Conservation (phyloP, 345 rosid species). For the Erysimum cheiranthoides region DNA sequence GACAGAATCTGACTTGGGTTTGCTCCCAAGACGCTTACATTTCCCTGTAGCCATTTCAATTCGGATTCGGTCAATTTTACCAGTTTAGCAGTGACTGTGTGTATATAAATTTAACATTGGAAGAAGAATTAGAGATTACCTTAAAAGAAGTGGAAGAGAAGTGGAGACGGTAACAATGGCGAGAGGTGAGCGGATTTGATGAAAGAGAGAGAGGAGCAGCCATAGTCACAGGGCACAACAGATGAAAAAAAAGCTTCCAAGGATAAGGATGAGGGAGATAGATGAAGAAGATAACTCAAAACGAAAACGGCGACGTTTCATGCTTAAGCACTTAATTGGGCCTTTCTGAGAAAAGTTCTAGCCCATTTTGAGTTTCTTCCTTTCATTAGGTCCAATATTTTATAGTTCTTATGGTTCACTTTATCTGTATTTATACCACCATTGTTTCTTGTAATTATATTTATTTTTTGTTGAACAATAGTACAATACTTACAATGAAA, state of each 20-base stretch:
- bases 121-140: constrained; percentile 27
- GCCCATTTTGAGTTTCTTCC: background rate
- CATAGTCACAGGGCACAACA: constrained; percentile 42
- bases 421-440: no score
- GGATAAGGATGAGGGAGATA: constrained; percentile 38
- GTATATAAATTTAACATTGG: background rate
- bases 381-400: no score
- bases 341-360: background rate
- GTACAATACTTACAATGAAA: no score
- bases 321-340: background rate
- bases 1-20: constrained; percentile 41
- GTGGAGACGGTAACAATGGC: constrained; percentile 24
- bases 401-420: no score
- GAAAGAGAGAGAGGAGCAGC: constrained; percentile 50
- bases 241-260: constrained; percentile 11
- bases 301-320: background rate
- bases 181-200: constrained; percentile 38
- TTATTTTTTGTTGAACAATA: no score
- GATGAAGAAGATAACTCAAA: background rate
- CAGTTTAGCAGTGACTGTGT: background rate
- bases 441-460: no score
- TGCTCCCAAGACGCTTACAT: constrained; percentile 41
- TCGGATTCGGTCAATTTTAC: background rate
- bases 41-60: constrained; percentile 45
- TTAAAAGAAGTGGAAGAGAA: constrained; percentile 46